Evolutionary conservation across 805 yeast genomes (phyloP).

Genomic region (Saturnispora mendoncae): DNA sequence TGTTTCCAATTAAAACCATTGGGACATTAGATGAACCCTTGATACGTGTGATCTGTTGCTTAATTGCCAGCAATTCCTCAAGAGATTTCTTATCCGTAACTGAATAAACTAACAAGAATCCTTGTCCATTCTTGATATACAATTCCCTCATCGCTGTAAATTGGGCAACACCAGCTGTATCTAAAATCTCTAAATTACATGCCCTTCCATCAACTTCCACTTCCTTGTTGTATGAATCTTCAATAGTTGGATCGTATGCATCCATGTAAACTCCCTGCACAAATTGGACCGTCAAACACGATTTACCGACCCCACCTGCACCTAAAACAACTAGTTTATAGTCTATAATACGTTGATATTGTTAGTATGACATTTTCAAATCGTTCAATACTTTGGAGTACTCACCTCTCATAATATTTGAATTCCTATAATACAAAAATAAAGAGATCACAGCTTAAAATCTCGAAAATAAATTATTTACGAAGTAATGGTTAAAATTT

Average conservation of each 20-base stretch:
- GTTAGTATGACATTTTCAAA: slow-evolving; percentile 9
- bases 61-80: slow-evolving; percentile 64
- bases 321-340: slow-evolving; percentile 88
- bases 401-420: slow-evolving; percentile 15
- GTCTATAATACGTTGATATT: slow-evolving; percentile 34
- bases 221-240: slow-evolving; percentile 87
- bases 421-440: too few species aligned
- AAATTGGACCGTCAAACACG: slow-evolving; percentile 85
- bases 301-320: slow-evolving; percentile 96
- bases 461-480: too few species aligned
- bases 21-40: slow-evolving; percentile 75
- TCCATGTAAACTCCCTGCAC: slow-evolving; percentile 87
- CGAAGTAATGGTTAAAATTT: background rate
- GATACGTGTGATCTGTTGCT: slow-evolving; percentile 78
- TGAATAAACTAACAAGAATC: slow-evolving; percentile 48
- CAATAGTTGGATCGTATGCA: slow-evolving; percentile 93
- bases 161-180: slow-evolving; percentile 68
- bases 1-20: slow-evolving; percentile 85
- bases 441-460: too few species aligned
- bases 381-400: too few species aligned
- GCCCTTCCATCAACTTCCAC: slow-evolving; percentile 82
- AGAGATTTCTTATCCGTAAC: slow-evolving; percentile 58
- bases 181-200: slow-evolving; percentile 71
- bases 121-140: slow-evolving; percentile 82
- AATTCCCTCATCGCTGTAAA: slow-evolving; percentile 92